These are phyloP conservation scores for Fusarium stilboides DNA, from an alignment of 2,329 filamentous ascomycete species.

Conservation along the genomic window DNA sequence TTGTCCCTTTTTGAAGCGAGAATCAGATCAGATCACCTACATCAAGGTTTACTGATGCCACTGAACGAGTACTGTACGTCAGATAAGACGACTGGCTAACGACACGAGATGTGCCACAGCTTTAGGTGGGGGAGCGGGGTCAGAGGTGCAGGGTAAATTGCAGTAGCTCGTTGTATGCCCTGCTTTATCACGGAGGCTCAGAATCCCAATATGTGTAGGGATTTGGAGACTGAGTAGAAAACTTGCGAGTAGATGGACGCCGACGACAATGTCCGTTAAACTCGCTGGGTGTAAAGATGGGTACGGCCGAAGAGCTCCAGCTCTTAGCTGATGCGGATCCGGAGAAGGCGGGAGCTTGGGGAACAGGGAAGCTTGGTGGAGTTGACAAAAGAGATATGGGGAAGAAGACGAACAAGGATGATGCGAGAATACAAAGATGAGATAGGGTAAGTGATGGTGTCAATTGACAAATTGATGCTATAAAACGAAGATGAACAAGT, in stretches of 20 bases:
- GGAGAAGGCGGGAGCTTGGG: constrained; percentile 32
- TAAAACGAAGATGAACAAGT: constrained; percentile 16
- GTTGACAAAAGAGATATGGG: constrained; percentile 36
- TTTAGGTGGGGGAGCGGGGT: constrained; percentile 50
- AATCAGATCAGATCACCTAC: constrained; percentile 52
- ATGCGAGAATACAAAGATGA: constrained; percentile 15
- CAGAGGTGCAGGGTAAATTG: constrained; percentile 44
- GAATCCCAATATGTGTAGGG: constrained; percentile 29
- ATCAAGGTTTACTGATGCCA: constrained; percentile 45
- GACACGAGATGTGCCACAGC: constrained; percentile 44
- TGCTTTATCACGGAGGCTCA: constrained; percentile 30
- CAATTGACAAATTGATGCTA: constrained; percentile 36
- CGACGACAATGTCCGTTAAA: background rate
- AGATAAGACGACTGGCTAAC: constrained; percentile 49
- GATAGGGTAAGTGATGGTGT: constrained; percentile 6
- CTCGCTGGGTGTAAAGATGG: constrained; percentile 1
- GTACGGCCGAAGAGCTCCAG: constrained; percentile 13
- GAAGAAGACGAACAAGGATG: constrained; percentile 15
- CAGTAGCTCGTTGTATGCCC: constrained; percentile 43
- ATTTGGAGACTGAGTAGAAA: background rate
- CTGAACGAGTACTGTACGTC: constrained; percentile 45
- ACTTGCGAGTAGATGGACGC: background rate
- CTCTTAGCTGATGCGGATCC: constrained; percentile 36
- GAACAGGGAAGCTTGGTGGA: constrained; percentile 36
- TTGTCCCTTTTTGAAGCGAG: constrained; percentile 39